A percentile compares a stretch with the other conserved stretches of the same genome.
Evolutionary conservation across 2,329 filamentous ascomycete species (phyloP).

Genomic region (Penicillium sp.): DNA sequence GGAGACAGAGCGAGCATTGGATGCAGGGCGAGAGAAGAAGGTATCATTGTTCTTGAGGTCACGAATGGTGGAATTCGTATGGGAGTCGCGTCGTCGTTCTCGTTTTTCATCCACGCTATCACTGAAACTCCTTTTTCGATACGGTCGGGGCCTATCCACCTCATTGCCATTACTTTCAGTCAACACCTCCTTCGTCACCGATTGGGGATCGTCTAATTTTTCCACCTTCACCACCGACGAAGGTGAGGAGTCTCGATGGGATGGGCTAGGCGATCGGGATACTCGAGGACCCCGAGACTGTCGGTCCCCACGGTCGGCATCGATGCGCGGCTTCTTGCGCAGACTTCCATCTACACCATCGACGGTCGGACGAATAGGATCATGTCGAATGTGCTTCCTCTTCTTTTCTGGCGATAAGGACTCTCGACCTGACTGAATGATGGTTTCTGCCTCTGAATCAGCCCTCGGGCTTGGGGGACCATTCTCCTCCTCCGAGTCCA

Average conservation of each 20-base stretch:
- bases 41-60: constrained; percentile 35
- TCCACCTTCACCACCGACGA: constrained; percentile 42
- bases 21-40: constrained; percentile 33
- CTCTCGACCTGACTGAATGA: constrained; percentile 53
- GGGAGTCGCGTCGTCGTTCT: constrained; percentile 31
- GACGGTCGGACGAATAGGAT: constrained; percentile 32
- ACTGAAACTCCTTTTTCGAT: constrained; percentile 44
- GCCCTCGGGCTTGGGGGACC: constrained; percentile 45
- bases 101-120: constrained; percentile 39
- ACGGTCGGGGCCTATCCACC: constrained; percentile 25
- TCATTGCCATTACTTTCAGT: constrained; percentile 9
- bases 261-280: constrained; percentile 31
- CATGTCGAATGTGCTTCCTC: constrained; percentile 46
- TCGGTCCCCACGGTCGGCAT: constrained; percentile 29
- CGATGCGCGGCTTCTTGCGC: constrained; percentile 36
- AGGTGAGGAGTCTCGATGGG: constrained; percentile 32
- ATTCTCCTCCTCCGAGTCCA: constrained; percentile 33
- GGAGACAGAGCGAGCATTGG: constrained; percentile 41
- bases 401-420: constrained; percentile 52
- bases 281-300: constrained; percentile 20
- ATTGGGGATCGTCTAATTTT: constrained; percentile 36
- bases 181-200: constrained; percentile 26
- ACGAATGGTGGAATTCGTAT: constrained; percentile 21
- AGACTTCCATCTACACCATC: constrained; percentile 31
- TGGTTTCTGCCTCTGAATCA: constrained; percentile 55